Base-by-base conservation (phyloP, 2,329 filamentous ascomycete genomes). In the Cytospora paraplurivora region DNA sequence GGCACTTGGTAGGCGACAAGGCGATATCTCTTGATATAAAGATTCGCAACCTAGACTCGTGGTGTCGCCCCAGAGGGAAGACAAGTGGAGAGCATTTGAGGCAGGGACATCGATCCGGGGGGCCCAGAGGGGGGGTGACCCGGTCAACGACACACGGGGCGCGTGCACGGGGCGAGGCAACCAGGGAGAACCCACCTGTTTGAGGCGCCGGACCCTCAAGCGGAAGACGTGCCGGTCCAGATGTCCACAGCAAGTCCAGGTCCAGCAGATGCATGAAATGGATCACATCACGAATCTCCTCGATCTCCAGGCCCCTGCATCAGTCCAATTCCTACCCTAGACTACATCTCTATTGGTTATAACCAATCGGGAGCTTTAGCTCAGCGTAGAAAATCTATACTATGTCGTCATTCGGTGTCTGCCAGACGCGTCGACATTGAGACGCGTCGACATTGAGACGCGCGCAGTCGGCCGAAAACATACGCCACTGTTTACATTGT, bases 21-120 rank as follows among this genome's bases (percentile, higher is more conserved):
- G 58, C 58, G 47, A 55, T 33, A 51, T 33, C 27, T 47, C 58
- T 27, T 27, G 27, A 27, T 27, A 27, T 27, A 27, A 27, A 27
- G 35, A 37, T 21, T 47, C 21, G n/a, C 27, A 60, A 49, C n/a
- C 53, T 52, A 50, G 50, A 51, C 50, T 54, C 50, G 58, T 54
- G 58, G 47, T 54, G 50, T 60, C 58, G 38, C 15, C n/a, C 38
- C 12, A 27, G 37, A 60, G 21, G 21, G 7, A 47, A 47, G 21
- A 27, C 27, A 27, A 27, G 27, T 27, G 27, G 27, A 27, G 27
- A 27, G 27, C 27, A 27, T 27, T 27, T 27, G 27, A 27, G 27
- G 27, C 27, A 27, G 27, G 27, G 27, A 27, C 27, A 27, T 27
- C 27, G 27, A 27, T 27, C 27, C 27, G 27, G 27, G 27, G 27